Evolutionary conservation across 1,284 basidiomycete genomes (phyloP).

Genomic region (Gomphus bonarii): DNA sequence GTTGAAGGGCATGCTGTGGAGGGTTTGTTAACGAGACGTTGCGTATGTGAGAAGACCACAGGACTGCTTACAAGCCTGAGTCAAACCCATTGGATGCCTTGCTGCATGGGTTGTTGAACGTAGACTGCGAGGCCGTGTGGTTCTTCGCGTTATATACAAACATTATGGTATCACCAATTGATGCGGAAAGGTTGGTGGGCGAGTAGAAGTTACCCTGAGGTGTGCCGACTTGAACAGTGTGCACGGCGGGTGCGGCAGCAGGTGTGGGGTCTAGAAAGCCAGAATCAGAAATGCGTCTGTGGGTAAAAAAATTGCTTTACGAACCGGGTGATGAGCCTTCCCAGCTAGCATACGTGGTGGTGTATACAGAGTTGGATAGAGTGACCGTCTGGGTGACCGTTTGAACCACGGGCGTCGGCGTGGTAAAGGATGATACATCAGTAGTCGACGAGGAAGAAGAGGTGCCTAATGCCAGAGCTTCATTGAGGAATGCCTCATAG

Average conservation of each 20-base stretch:
- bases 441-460: slow-evolving; percentile 14
- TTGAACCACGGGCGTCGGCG: slow-evolving; percentile 1
- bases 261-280: slow-evolving; percentile 27
- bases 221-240: slow-evolving; percentile 32
- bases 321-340: slow-evolving; percentile 2
- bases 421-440: neutral
- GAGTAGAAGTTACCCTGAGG: slow-evolving; percentile 22
- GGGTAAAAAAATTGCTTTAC: no score
- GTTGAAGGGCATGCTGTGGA: slow-evolving; percentile 26
- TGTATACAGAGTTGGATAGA: neutral
- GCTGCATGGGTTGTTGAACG: slow-evolving; percentile 32
- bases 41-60: neutral
- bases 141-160: slow-evolving; percentile 16
- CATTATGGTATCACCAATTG: slow-evolving; percentile 32
- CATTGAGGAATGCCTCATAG: slow-evolving; percentile 26
- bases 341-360: slow-evolving; percentile 13
- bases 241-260: slow-evolving; percentile 21
- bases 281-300: no score
- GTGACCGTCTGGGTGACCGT: slow-evolving; percentile 11
- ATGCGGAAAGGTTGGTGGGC: slow-evolving; percentile 35
- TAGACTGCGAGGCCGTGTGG: slow-evolving; percentile 32
- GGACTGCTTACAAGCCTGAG: slow-evolving; percentile 30
- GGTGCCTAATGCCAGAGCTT: slow-evolving; percentile 22
- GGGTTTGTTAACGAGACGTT: neutral
- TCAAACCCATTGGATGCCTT: slow-evolving; percentile 22